These are phyloP conservation scores for Saturnispora hagleri DNA, from an alignment of 805 yeast species.

Conservation along the genomic window DNA sequence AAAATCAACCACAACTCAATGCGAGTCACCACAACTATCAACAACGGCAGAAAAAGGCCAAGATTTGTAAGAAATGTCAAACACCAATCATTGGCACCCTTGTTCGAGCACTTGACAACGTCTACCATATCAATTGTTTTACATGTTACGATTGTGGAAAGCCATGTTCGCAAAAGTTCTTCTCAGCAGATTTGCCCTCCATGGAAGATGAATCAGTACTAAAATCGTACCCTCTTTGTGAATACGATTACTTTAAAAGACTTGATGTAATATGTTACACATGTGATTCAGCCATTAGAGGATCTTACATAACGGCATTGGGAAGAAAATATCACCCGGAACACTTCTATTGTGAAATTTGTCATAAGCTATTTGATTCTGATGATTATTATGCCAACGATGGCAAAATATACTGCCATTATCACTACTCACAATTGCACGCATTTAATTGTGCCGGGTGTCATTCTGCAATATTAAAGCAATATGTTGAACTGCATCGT, in stretches of 20 bases:
- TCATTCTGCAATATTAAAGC: conserved; percentile 80
- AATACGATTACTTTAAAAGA: conserved; percentile 82
- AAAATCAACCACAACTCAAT: neutral
- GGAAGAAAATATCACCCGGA: conserved; percentile 90
- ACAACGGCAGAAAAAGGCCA: conserved; percentile 20
- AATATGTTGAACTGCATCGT: conserved; percentile 83
- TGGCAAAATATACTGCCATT: conserved; percentile 78
- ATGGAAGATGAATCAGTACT: conserved; percentile 15
- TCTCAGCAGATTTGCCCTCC: conserved; percentile 51
- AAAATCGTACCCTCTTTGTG: conserved; percentile 53
- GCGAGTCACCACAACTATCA: neutral
- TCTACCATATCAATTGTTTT: conserved; percentile 84
- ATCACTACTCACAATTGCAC: conserved; percentile 76
- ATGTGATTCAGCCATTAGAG: conserved; percentile 79
- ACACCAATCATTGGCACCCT: conserved; percentile 59
- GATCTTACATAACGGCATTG: conserved; percentile 88
- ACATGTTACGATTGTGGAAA: conserved; percentile 76
- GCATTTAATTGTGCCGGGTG: conserved; percentile 95
- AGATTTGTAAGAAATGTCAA: conserved; percentile 44
- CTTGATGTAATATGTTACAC: conserved; percentile 77
- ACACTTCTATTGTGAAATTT: conserved; percentile 86
- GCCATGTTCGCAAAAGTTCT: conserved; percentile 78
- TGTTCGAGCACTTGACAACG: conserved; percentile 72
- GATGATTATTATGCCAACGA: conserved; percentile 89
- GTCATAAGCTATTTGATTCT: conserved; percentile 80